Conservation (phyloP, 2,329 filamentous ascomycete species). For the Aquanectria penicillioides region DNA sequence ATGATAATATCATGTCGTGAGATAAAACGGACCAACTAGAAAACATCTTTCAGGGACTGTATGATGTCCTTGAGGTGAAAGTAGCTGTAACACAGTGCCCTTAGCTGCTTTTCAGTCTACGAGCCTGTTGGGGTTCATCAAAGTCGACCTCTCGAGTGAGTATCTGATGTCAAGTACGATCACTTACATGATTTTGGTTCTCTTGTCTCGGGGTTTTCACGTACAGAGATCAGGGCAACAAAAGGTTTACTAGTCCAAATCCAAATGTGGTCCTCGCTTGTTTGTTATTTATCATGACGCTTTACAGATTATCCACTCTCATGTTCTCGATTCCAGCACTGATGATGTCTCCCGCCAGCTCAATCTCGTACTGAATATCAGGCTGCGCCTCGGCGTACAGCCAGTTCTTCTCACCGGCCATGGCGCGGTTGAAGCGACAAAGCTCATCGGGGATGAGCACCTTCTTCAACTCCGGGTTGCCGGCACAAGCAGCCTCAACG, state of each 20-base stretch:
- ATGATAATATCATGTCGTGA: too few species aligned
- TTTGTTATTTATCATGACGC: not conserved
- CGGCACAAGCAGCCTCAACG: constrained; percentile 69
- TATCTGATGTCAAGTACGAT: too few species aligned
- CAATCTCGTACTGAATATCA: constrained; percentile 58
- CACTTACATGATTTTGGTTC: too few species aligned
- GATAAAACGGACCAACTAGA: too few species aligned
- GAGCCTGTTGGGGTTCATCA: too few species aligned
- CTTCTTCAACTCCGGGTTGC: constrained; percentile 53
- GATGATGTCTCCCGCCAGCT: constrained; percentile 47
- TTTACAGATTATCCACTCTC: constrained; percentile 14
- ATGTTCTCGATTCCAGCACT: constrained; percentile 14
- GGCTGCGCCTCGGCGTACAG: constrained; percentile 59
- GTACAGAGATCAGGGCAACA: too few species aligned
- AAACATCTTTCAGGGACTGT: too few species aligned
- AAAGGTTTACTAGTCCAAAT: not conserved
- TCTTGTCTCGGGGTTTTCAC: too few species aligned
- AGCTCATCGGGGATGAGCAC: constrained; percentile 52
- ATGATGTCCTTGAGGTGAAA: too few species aligned
- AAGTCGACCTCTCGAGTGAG: too few species aligned
- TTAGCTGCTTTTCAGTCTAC: too few species aligned
- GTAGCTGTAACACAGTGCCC: too few species aligned
- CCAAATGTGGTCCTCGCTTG: not conserved
- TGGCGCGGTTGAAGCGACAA: constrained; percentile 51
- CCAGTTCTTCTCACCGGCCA: constrained; percentile 57